Evolutionary conservation across 805 yeast species (phyloP).

Genomic region (Myxozyma lipomycoides): DNA sequence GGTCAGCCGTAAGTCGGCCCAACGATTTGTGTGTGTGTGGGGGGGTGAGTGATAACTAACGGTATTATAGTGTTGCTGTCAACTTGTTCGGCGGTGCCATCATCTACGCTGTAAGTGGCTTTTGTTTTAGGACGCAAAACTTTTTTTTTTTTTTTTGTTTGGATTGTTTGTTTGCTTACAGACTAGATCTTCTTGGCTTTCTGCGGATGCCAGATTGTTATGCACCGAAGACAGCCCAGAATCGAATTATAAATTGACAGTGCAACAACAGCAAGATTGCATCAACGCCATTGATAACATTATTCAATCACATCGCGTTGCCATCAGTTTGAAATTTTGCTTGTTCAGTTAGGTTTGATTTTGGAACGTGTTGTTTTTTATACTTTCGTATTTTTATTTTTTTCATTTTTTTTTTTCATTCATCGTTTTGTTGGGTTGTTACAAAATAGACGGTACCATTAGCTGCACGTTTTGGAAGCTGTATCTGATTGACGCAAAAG

Average conservation of each 20-base stretch:
- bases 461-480: no score
- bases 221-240: constrained; percentile 29
- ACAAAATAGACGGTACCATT: no score
- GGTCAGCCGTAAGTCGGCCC: constrained; percentile 62
- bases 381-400: neutral
- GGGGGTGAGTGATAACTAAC: neutral
- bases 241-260: constrained; percentile 30
- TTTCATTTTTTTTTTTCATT: neutral
- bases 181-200: constrained; percentile 62
- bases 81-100: constrained; percentile 87
- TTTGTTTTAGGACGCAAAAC: no score
- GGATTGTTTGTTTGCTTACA: neutral
- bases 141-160: neutral
- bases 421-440: neutral
- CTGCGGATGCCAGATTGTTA: constrained; percentile 79
- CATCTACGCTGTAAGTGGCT: constrained; percentile 52
- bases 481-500: no score
- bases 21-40: constrained; percentile 1
- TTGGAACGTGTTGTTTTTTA: neutral
- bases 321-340: neutral
- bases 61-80: constrained; percentile 59
- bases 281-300: neutral
- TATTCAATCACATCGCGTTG: neutral
- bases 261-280: neutral
- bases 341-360: neutral